phyloP scores from a whole-genome alignment of 148 eudicot species.

The Persicaria tinctoria region DNA sequence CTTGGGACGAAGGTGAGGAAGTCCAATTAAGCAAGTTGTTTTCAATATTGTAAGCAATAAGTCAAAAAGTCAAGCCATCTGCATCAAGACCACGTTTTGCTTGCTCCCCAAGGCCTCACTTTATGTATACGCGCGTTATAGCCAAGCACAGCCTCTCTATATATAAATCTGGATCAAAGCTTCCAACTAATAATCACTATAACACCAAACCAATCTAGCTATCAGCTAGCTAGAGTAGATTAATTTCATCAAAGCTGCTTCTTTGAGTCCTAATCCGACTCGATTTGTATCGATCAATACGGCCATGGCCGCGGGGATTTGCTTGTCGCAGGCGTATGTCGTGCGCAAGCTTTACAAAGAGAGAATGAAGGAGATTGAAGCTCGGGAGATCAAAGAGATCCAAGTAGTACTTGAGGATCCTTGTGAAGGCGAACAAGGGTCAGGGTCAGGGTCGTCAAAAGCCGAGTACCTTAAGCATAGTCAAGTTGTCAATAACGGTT shows the following conservation, averaged over 20 bases:
- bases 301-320: background rate
- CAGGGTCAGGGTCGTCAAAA: background rate
- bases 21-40: background rate
- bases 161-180: background rate
- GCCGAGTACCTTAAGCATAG: background rate
- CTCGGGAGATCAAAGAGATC: background rate
- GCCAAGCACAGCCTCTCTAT: background rate
- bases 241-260: no score
- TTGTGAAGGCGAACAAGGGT: background rate
- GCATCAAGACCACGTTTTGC: background rate
- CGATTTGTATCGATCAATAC: background rate
- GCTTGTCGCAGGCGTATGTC: conserved; percentile 1
- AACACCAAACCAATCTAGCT: background rate
- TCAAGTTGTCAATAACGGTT: background rate
- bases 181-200: background rate
- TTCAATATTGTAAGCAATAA: background rate
- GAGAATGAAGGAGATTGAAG: conserved; percentile 5
- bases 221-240: background rate
- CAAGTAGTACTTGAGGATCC: background rate
- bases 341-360: conserved; percentile 11
- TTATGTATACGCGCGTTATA: background rate
- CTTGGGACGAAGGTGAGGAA: background rate
- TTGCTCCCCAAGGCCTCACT: background rate
- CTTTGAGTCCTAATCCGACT: no score
- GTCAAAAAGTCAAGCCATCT: background rate